Percentiles rank a stretch among this genome's conserved stretches.
phyloP scores from a whole-genome alignment of 257 asterid genomes.

The Nicotiana knightiana region DNA sequence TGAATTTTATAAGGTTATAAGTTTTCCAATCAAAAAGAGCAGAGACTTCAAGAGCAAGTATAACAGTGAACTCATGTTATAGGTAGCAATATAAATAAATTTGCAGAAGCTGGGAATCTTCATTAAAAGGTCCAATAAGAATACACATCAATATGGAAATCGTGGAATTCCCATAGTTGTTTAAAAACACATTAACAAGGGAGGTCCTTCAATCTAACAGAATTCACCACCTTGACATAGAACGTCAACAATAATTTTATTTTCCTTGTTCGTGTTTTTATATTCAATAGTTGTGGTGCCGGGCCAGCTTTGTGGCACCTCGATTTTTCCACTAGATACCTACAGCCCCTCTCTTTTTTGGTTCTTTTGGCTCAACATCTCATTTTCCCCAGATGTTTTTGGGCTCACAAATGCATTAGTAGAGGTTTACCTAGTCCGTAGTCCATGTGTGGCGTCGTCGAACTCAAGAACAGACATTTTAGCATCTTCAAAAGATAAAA shows the following conservation, averaged over 20 bases:
- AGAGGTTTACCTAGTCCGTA: constrained; percentile 64
- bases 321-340: neutral
- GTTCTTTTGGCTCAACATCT: neutral
- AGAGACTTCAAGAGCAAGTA: neutral
- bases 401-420: neutral
- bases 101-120: neutral
- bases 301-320: neutral
- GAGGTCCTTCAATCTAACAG: neutral
- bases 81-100: constrained; percentile 1
- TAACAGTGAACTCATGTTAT: neutral
- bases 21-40: constrained; percentile 1
- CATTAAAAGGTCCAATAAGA: neutral
- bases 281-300: neutral
- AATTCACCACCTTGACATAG: neutral
- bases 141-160: neutral
- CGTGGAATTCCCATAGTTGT: neutral
- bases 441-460: constrained; percentile 83
- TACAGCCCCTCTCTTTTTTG: neutral
- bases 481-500: constrained; percentile 81
- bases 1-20: neutral
- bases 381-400: neutral
- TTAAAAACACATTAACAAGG: neutral
- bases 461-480: constrained; percentile 85
- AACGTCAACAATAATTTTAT: neutral
- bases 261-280: neutral